Conservation (phyloP, 495 filamentous ascomycete species). For the Penicillium daleae region DNA sequence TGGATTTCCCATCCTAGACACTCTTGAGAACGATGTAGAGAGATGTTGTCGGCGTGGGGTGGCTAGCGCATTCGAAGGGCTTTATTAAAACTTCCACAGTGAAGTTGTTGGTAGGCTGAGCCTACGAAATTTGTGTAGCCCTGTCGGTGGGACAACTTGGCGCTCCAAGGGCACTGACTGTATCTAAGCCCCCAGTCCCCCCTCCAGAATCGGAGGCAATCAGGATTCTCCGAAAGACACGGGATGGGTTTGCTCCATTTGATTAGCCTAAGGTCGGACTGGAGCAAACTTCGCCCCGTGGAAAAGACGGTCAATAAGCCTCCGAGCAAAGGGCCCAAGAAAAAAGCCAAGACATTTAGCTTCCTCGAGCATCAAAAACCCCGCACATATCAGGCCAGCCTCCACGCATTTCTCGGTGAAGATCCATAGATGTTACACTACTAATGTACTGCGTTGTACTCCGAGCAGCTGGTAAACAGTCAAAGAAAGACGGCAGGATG, state of each 20-base stretch:
- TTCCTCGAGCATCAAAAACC: background rate
- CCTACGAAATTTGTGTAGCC: background rate
- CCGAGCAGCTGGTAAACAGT: background rate
- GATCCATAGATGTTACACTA: background rate
- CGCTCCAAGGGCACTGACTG: background rate
- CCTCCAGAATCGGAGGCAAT: constrained; percentile 17
- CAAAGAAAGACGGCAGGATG: background rate
- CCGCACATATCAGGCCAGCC: constrained; percentile 5
- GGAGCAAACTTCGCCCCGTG: background rate
- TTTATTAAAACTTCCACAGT: background rate
- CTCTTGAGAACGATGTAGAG: background rate
- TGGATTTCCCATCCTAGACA: background rate
- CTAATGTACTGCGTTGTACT: too few species aligned
- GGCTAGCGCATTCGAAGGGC: background rate
- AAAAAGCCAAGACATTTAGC: background rate
- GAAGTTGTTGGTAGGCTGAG: background rate
- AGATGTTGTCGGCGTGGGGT: background rate
- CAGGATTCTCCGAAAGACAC: constrained; percentile 7
- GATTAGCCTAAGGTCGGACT: constrained; percentile 5
- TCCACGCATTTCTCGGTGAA: background rate
- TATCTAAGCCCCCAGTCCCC: constrained; percentile 23
- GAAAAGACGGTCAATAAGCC: background rate
- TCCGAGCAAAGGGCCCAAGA: background rate
- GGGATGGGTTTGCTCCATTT: background rate
- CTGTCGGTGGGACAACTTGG: background rate